A percentile compares a stretch with the other conserved stretches of the same genome.
Evolutionary conservation across 2,329 filamentous ascomycete genomes (phyloP).

Genomic region (Colletotrichum shisoi): DNA sequence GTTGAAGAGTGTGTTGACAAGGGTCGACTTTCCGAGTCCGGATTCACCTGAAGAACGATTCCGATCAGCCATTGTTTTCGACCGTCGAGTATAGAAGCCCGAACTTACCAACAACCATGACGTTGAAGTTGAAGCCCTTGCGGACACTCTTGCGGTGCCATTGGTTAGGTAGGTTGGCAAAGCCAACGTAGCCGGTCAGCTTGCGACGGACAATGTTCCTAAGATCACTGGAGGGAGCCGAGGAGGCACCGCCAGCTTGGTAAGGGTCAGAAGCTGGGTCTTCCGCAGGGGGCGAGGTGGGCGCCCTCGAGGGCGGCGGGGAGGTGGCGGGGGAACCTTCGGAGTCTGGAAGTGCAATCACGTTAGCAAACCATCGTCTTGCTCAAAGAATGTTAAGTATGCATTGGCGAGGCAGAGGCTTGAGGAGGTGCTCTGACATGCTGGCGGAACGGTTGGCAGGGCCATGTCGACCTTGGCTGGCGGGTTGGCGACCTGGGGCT

Average conservation of each 20-base stretch:
- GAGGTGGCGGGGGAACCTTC: constrained; percentile 53
- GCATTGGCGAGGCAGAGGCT: constrained; percentile 25
- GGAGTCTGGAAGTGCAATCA: constrained; percentile 51
- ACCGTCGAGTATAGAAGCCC: not conserved
- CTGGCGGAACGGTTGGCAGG: not conserved
- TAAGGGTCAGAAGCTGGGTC: constrained; percentile 50
- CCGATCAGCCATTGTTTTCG: constrained; percentile 27
- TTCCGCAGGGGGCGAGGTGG: constrained; percentile 52
- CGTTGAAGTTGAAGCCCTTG: constrained; percentile 99
- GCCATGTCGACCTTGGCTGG: not conserved
- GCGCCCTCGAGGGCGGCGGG: constrained; percentile 52
- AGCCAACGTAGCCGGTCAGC: constrained; percentile 97
- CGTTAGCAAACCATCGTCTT: constrained; percentile 49
- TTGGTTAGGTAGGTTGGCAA: constrained; percentile 98
- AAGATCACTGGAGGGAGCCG: constrained; percentile 69
- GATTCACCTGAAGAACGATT: constrained; percentile 78
- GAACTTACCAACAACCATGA: constrained; percentile 97
- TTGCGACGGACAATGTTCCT: constrained; percentile 98
- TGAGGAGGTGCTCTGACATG: constrained; percentile 29
- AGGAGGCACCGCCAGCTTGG: constrained; percentile 45
- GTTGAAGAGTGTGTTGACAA: constrained; percentile 99
- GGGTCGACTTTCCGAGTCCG: constrained; percentile 96
- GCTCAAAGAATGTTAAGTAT: constrained; percentile 38
- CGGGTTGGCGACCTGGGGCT: not conserved
- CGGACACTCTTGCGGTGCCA: constrained; percentile 99